phyloP scores from a whole-genome alignment of 2,329 filamentous ascomycete species.

The Ploettnerulaceae sp. region DNA sequence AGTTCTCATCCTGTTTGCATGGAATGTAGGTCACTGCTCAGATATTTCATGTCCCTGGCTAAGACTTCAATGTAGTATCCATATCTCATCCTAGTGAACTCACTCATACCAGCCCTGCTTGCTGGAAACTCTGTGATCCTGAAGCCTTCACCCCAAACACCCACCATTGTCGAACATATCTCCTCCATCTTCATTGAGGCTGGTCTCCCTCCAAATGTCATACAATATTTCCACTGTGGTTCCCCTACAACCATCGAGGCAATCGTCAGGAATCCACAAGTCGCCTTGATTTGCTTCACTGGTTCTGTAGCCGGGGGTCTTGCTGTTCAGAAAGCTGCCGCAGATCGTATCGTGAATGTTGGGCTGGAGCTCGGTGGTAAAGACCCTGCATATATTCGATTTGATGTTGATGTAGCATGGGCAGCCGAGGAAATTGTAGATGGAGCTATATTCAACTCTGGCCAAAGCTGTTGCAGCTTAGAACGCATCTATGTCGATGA shows the following conservation, averaged over 20 bases:
- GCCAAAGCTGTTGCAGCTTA: conserved; percentile 93
- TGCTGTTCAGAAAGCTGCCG: conserved; percentile 77
- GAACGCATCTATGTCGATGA: conserved; percentile 90
- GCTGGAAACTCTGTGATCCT: conserved; percentile 88
- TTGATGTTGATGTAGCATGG: conserved; percentile 85
- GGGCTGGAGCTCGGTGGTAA: conserved; percentile 92
- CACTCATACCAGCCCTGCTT: conserved; percentile 83
- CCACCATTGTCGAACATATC: conserved; percentile 83
- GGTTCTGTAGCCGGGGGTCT: conserved; percentile 86
- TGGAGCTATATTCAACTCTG: conserved; percentile 94
- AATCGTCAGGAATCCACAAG: conserved; percentile 69
- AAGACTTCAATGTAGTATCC: conserved; percentile 61
- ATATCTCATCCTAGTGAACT: conserved; percentile 90
- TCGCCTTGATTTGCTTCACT: conserved; percentile 86
- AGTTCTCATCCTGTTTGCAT: conserved; percentile 85
- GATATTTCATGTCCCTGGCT: conserved; percentile 8
- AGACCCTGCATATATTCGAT: conserved; percentile 84
- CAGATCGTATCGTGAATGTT: conserved; percentile 78
- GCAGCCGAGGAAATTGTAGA: conserved; percentile 93
- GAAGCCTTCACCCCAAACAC: conserved; percentile 93
- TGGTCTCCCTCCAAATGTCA: conserved; percentile 74
- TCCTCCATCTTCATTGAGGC: conserved; percentile 71
- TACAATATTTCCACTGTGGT: conserved; percentile 90
- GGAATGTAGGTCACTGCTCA: conserved; percentile 69
- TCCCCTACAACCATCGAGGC: conserved; percentile 71